Base-by-base conservation (phyloP, 805 yeast genomes). In the Saturnispora ahearnii region DNA sequence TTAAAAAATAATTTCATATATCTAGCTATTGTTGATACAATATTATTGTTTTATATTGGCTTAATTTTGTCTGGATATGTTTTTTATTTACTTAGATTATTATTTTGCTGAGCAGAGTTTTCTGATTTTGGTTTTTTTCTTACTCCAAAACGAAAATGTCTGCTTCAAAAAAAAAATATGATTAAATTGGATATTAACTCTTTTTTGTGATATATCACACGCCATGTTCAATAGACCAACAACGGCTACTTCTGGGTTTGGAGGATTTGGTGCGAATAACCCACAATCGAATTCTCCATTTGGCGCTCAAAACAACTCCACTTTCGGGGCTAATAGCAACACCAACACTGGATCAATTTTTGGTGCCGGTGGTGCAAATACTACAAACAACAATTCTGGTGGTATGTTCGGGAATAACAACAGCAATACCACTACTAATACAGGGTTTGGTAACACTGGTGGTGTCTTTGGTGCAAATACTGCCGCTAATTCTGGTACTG, bases 161-260 rank as follows among this genome's bases (percentile, higher is more conserved):
- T 26, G 9, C 29, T 26, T 26, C 29, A n/a, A 15, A 34, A 34
- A 34, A 34, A 34, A 34, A 34, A 31, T 31, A 22, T 24, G 8
- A 12, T 11, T 5, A 24, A 24, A 38, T 13, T 11, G 10, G 15
- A 28, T 28, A 21, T n/a, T 24, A 8, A 41, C 44, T 24, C 32
- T 4, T 15, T 9, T 11, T 26, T 41, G 34, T 41, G 33, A 22
- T n/a, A 38, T 13, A 13, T 11, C n/a, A 8, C 24, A 26, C 4
- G 10, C 3, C 34, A 70, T 77, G 81, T 77, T 77, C 67, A 78
- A 80, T 44, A 61, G 68, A 53, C 59, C 74, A 44, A 58, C 72
- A 22, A 50, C 56, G 29, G 64, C 70, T 12, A 60, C 67, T 21
- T 69, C 77, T 44, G 81, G 81, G 18, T 77, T 77, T 60, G 81